These are phyloP conservation scores for Lyophyllum atratum DNA, from an alignment of 768 basidiomycete genomes.

Conservation along the genomic window DNA sequence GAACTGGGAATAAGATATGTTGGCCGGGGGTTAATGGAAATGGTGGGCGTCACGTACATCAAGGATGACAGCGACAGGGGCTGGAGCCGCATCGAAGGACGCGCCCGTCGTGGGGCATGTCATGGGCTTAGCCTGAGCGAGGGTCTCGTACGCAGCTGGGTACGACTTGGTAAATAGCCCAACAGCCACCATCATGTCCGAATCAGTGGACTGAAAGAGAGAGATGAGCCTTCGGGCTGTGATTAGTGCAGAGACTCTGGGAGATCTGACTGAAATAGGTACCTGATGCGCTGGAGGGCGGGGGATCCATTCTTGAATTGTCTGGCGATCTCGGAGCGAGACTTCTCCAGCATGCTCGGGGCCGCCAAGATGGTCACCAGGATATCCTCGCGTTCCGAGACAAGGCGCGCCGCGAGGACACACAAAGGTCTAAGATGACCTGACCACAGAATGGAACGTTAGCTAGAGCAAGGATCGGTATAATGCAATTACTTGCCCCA, in stretches of 20 bases:
- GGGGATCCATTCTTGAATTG: background rate
- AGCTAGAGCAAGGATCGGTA: background rate
- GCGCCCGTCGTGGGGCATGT: slow-evolving; percentile 14
- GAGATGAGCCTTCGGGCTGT: slow-evolving; percentile 3
- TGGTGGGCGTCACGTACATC: slow-evolving; percentile 5
- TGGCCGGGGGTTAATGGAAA: background rate
- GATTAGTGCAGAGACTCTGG: background rate
- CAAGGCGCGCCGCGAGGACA: slow-evolving; percentile 10
- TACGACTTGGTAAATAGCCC: slow-evolving; percentile 4
- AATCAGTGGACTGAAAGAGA: background rate
- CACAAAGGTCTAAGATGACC: slow-evolving; percentile 17
- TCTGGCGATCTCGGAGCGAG: slow-evolving; percentile 8
- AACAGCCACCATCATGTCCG: background rate
- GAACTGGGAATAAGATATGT: background rate
- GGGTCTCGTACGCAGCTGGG: slow-evolving; percentile 7
- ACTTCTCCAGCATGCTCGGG: background rate
- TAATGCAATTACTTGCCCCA: slow-evolving; percentile 5
- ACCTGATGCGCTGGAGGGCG: slow-evolving; percentile 5
- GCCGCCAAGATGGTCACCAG: slow-evolving; percentile 10
- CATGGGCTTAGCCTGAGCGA: slow-evolving; percentile 2
- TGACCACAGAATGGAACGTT: background rate
- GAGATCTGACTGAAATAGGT: background rate
- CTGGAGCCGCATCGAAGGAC: slow-evolving; percentile 7
- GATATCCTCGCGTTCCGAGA: slow-evolving; percentile 7
- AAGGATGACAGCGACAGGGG: slow-evolving; percentile 9